Evolutionary conservation across 306 rosid species (phyloP).

Genomic region (Hippophae rhamnoides): DNA sequence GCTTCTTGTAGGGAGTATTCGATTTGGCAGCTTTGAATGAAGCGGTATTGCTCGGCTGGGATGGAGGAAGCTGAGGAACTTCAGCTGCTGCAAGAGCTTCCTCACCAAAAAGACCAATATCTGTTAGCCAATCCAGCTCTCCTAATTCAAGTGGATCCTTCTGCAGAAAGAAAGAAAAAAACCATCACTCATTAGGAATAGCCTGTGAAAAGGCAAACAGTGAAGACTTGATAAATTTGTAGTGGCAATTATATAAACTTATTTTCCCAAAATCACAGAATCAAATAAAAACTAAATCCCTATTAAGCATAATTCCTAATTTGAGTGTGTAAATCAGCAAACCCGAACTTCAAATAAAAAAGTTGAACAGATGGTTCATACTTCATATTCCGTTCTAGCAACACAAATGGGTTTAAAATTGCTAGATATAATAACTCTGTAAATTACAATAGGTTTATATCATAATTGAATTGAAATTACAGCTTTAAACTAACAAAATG

Average conservation of each 20-base stretch:
- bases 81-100: conserved; percentile 77
- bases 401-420: no score
- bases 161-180: conserved; percentile 24
- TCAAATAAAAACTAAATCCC: no score
- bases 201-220: no score
- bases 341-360: background rate
- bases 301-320: no score
- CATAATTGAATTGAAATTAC: no score
- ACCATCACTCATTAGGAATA: no score
- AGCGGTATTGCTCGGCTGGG: conserved; percentile 29
- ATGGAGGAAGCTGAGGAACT: conserved; percentile 75
- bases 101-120: conserved; percentile 51
- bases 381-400: no score
- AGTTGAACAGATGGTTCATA: background rate
- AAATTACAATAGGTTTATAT: no score
- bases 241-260: background rate
- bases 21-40: conserved; percentile 48
- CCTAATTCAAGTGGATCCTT: conserved; percentile 73
- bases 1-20: conserved; percentile 52
- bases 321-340: background rate
- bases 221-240: background rate
- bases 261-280: no score
- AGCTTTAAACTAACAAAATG: no score
- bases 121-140: conserved; percentile 86
- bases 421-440: no score